phyloP scores from a whole-genome alignment of 768 basidiomycete genomes.

The Tulasnella sp. region DNA sequence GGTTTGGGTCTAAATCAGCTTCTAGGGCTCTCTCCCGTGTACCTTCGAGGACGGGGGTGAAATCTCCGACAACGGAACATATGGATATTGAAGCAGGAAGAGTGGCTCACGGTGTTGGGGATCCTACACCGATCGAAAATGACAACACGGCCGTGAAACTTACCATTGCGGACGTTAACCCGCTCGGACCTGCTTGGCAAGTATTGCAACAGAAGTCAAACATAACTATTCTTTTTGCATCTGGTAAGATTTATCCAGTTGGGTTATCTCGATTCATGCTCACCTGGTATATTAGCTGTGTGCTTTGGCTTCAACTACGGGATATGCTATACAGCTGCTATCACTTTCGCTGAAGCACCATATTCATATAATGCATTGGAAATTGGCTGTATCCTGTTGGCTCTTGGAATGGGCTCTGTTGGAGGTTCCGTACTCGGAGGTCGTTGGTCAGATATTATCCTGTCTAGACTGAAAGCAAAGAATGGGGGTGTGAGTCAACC shows the following conservation, averaged over 20 bases:
- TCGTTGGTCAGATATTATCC: slow-evolving; percentile 42
- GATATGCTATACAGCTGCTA: slow-evolving; percentile 58
- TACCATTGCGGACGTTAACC: slow-evolving; percentile 61
- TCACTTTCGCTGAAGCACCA: slow-evolving; percentile 43
- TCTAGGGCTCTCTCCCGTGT: slow-evolving; percentile 20
- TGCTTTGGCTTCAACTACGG: slow-evolving; percentile 55
- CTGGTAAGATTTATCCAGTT: slow-evolving; percentile 34
- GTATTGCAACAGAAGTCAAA: slow-evolving; percentile 57
- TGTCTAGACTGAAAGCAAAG: slow-evolving; percentile 30
- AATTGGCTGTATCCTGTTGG: slow-evolving; percentile 63
- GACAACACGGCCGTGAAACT: slow-evolving; percentile 33
- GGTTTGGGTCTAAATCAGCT: no score
- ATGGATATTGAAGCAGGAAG: no score
- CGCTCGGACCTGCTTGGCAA: slow-evolving; percentile 45
- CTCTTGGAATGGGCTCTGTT: slow-evolving; percentile 52
- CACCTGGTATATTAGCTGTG: neutral
- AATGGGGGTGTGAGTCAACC: slow-evolving; percentile 42
- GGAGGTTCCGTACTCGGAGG: slow-evolving; percentile 46
- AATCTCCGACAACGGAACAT: neutral
- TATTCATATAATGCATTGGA: slow-evolving; percentile 59
- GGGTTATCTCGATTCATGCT: neutral
- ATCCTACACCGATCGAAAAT: neutral
- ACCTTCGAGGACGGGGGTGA: slow-evolving; percentile 9
- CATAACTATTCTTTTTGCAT: slow-evolving; percentile 46
- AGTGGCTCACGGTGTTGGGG: neutral